Percentiles rank a stretch among this genome's conserved stretches.
Evolutionary conservation across 202 grass and related monocot species (phyloP).

Genomic region (Carex arenaria): DNA sequence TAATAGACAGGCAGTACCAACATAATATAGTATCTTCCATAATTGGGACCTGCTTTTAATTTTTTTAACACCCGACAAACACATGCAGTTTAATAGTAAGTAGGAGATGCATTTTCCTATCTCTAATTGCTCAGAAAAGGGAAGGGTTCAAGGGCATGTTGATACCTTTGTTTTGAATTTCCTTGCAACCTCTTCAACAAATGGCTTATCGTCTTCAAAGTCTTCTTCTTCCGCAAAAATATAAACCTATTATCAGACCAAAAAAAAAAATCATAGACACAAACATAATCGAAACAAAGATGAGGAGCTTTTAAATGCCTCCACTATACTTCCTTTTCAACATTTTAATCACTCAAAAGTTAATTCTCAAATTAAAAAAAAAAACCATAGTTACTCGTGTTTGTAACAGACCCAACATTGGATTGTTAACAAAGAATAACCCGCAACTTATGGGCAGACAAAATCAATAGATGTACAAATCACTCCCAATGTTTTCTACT

Average conservation of each 20-base stretch:
- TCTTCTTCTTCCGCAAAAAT: slow-evolving; percentile 74
- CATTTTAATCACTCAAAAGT: not conserved
- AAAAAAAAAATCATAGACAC: not conserved
- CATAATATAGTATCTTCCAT: not conserved
- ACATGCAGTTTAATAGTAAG: not conserved
- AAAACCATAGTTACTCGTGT: not conserved
- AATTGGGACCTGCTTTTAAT: not conserved
- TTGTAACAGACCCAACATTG: not conserved
- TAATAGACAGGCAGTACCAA: not conserved
- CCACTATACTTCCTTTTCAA: not conserved
- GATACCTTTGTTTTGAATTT: slow-evolving; percentile 86
- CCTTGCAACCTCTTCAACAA: slow-evolving; percentile 58
- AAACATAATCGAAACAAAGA: not conserved
- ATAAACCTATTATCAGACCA: slow-evolving; percentile 45
- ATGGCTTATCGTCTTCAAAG: slow-evolving; percentile 58
- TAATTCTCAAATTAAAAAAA: not conserved
- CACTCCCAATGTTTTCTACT: not conserved
- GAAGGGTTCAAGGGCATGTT: not conserved
- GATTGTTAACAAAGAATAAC: not conserved
- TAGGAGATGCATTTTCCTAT: not conserved
- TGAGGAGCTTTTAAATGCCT: not conserved
- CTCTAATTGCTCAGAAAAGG: not conserved
- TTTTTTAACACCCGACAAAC: not conserved
- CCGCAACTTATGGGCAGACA: not conserved
- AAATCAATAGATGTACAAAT: not conserved